Conservation (phyloP, 1,284 basidiomycete species). For the Pseudozyma hubeiensis region DNA sequence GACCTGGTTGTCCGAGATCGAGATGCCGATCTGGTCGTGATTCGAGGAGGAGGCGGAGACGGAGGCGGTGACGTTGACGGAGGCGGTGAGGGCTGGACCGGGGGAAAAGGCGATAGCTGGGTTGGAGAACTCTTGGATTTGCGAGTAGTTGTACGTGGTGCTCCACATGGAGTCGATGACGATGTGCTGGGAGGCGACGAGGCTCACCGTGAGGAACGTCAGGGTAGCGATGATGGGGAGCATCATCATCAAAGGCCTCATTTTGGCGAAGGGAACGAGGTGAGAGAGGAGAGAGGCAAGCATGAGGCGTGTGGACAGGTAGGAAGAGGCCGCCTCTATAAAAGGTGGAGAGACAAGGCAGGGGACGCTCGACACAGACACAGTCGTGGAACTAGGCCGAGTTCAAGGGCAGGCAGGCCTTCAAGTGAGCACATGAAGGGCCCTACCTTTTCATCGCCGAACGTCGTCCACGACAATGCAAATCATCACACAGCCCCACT, state of each 20-base stretch:
- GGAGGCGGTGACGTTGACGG: slow-evolving; percentile 22
- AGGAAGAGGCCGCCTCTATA: no score
- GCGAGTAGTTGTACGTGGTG: slow-evolving; percentile 34
- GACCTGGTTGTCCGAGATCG: slow-evolving; percentile 32
- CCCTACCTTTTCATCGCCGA: no score
- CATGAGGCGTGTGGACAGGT: no score
- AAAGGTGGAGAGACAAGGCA: no score
- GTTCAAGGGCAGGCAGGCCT: no score
- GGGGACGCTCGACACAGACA: no score
- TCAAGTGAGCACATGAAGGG: no score
- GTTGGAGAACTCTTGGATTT: slow-evolving; percentile 37
- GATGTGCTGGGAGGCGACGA: slow-evolving; percentile 9
- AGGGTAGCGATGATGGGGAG: slow-evolving; percentile 10
- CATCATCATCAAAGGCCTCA: background rate
- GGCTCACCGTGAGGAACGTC: background rate
- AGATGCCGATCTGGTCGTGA: slow-evolving; percentile 33
- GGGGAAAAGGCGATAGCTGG: slow-evolving; percentile 34
- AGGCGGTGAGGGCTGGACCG: slow-evolving; percentile 14
- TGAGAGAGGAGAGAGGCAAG: no score
- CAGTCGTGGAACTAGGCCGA: no score
- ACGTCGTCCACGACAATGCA: no score
- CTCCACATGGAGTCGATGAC: slow-evolving; percentile 48
- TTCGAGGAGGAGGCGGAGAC: background rate
- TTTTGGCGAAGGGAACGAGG: no score
- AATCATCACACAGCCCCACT: no score